Evolutionary conservation across 257 asterid species (phyloP), one percentile per base, ranked within the genome.

Genomic region (Primulina eburnea): DNA sequence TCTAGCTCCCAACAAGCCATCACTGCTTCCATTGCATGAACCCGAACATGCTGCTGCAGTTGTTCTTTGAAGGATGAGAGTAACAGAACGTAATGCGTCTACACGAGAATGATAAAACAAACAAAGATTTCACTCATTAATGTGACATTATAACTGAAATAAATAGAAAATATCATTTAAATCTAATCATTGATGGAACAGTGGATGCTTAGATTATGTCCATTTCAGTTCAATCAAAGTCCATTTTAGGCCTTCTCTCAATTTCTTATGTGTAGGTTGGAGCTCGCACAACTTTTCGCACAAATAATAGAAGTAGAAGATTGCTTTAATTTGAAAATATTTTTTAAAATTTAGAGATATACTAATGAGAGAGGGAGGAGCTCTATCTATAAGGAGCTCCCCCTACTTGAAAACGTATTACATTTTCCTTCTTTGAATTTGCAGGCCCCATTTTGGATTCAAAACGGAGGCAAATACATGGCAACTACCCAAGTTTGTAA

Each of bases 1-100:
- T 93, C 99, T 1, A 93, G 96, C 86, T 93, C 99, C 99, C 99
- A 93, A 80, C 99, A 93, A 77, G 97, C 97, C 99, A 90, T 93
- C 86, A 93, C 99, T 32, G 99, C 97, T 89, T 93, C 99, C 99
- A 93, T 90, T 60, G 99, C 99, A 85, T 93, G 99, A 67, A 93
- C 97, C 1, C 99, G 92, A 18, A 93, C 99, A 53, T 93, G 99
- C 61, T 93, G 99, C 64, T 93, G 99, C 77, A 93, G 89, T 80
- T 93, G 99, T 58, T 93, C 99, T 93, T 93, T 93, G 73, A 93
- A 93, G 65, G 96, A 87, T 64, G 97, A 90, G 29, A 93, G 96
- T 83, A 93, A 78, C 32, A 93, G 87, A 72, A 93, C 96, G 69
- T 93, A 93, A 78, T 93, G 96, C 2, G 99, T 93, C 99, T 93